These are phyloP conservation scores for Laetiporus sulphureus DNA, from an alignment of 1,284 basidiomycete species.

Conservation along the genomic window DNA sequence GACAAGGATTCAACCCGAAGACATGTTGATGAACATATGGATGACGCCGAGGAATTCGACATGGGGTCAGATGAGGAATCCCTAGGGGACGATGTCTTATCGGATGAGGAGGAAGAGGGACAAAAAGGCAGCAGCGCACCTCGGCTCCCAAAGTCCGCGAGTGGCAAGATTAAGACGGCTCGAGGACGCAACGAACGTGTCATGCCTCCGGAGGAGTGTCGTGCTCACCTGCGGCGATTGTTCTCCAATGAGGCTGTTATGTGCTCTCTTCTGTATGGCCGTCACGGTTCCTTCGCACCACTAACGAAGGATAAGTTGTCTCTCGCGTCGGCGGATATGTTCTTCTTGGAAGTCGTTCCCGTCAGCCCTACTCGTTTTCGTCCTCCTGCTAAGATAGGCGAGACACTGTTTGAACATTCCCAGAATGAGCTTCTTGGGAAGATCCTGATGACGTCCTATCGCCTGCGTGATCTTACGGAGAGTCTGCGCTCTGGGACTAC, in stretches of 20 bases:
- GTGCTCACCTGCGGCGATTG: constrained; percentile 85
- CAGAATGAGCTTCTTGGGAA: constrained; percentile 93
- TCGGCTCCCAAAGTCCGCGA: constrained; percentile 58
- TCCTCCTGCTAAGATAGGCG: constrained; percentile 90
- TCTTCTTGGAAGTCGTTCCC: constrained; percentile 92
- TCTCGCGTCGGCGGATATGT: constrained; percentile 86
- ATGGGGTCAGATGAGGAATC: constrained; percentile 35
- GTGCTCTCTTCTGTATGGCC: constrained; percentile 86
- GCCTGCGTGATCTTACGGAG: constrained; percentile 73
- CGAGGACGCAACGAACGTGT: constrained; percentile 86
- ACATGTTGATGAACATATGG: constrained; percentile 2
- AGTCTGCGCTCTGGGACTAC: constrained; percentile 56
- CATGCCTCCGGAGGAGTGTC: constrained; percentile 86
- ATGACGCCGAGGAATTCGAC: constrained; percentile 33
- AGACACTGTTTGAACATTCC: constrained; percentile 91
- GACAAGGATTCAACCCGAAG: constrained; percentile 17
- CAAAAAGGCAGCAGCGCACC: constrained; percentile 15
- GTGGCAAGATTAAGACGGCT: constrained; percentile 68
- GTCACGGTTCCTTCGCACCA: constrained; percentile 81
- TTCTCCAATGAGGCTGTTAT: constrained; percentile 82
- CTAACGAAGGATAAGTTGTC: constrained; percentile 49
- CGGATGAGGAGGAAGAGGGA: constrained; percentile 40
- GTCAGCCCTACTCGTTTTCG: constrained; percentile 96
- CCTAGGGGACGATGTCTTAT: constrained; percentile 31
- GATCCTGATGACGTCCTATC: constrained; percentile 78